Conservation (phyloP, 257 asterid genomes). For the Anisodus acutangulus region DNA sequence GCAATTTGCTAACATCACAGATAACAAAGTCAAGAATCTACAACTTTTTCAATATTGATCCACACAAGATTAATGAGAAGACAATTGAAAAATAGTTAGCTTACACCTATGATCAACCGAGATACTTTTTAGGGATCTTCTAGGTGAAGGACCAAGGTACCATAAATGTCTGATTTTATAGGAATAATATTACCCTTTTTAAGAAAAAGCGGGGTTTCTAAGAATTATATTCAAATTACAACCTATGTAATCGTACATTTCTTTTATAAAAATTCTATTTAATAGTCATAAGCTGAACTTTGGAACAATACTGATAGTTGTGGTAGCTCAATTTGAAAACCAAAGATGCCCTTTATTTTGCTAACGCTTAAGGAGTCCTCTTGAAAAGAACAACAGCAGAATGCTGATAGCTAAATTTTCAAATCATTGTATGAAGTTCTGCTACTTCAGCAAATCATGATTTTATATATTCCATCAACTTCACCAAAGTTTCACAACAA, state of each 20-base stretch:
- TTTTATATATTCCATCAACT: no score
- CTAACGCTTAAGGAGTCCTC: no score
- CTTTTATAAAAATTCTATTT: no score
- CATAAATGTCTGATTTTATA: no score
- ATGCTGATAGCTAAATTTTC: no score
- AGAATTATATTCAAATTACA: background rate
- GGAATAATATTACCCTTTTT: background rate
- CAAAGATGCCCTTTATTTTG: background rate
- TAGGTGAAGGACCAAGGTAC: background rate
- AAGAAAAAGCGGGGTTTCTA: background rate
- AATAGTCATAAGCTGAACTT: background rate
- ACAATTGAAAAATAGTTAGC: background rate
- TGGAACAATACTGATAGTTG: no score
- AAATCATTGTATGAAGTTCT: no score
- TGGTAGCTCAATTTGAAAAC: background rate
- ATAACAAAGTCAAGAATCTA: background rate
- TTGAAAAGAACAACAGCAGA: no score
- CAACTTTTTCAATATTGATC: background rate
- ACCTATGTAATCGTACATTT: background rate
- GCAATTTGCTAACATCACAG: constrained; percentile 70
- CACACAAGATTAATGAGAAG: background rate
- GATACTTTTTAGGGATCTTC: background rate
- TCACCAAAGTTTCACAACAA: no score
- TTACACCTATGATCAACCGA: background rate
- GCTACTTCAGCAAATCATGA: no score